These are phyloP conservation scores for Vitis hybrid DNA, from an alignment of 177 flowering plant genomes.

Conservation along the genomic window DNA sequence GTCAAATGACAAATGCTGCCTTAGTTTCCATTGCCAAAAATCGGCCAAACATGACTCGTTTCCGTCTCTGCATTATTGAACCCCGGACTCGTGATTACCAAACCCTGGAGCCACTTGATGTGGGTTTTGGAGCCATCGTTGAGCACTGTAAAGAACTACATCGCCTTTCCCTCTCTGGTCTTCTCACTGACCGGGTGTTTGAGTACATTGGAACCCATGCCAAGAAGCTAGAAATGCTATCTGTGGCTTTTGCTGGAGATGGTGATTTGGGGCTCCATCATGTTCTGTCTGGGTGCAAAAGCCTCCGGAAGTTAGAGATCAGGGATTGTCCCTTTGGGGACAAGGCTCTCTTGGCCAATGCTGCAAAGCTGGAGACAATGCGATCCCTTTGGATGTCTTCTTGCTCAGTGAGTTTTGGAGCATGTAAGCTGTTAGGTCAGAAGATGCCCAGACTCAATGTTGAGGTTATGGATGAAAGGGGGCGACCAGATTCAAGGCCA, in stretches of 20 bases:
- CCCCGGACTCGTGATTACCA: conserved; percentile 71
- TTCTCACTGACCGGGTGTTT: conserved; percentile 75
- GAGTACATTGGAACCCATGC: conserved; percentile 77
- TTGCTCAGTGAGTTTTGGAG: conserved; percentile 75
- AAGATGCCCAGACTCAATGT: conserved; percentile 84
- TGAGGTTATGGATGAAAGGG: conserved; percentile 86
- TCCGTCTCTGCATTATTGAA: conserved; percentile 84
- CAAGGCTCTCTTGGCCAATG: conserved; percentile 82
- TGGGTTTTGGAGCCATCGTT: conserved; percentile 89
- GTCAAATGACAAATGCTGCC: conserved; percentile 83
- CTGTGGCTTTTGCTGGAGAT: conserved; percentile 89
- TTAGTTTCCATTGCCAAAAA: conserved; percentile 64
- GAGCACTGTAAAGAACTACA: conserved; percentile 72
- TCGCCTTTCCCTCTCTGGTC: conserved; percentile 88
- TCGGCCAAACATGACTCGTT: conserved; percentile 71
- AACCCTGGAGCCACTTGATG: conserved; percentile 74
- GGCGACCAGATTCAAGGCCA: conserved; percentile 46
- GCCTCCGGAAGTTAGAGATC: conserved; percentile 82
- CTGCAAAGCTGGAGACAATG: conserved; percentile 94
- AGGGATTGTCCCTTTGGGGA: conserved; percentile 94
- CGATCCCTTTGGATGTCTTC: conserved; percentile 99
- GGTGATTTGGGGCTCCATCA: conserved; percentile 82
- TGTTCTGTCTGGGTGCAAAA: conserved; percentile 83
- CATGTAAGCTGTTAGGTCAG: conserved; percentile 76
- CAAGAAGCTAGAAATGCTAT: conserved; percentile 83